Conservation (phyloP, 345 rosid species). For the Zanthoxylum bungeanum region DNA sequence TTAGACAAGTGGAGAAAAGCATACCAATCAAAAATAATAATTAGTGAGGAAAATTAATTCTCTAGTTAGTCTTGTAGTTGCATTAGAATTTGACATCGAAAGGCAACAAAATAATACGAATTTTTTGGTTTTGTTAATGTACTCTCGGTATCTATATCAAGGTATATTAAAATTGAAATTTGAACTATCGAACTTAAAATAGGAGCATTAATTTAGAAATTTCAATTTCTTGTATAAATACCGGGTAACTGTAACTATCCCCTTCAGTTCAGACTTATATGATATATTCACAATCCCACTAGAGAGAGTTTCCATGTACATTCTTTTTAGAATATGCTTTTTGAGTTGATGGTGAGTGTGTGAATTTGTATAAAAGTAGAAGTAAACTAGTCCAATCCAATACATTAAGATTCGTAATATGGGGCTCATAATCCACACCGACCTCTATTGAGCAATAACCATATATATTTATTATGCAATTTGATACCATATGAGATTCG, state of each 20-base stretch:
- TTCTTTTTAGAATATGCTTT: background rate
- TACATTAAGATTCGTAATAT: constrained; percentile 8
- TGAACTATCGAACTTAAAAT: no score
- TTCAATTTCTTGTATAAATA: background rate
- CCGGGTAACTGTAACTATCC: no score
- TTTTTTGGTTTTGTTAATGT: no score
- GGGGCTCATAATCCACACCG: constrained; percentile 10
- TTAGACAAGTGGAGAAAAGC: no score
- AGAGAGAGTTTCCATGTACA: background rate
- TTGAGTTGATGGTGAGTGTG: constrained; percentile 3
- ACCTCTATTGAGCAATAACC: background rate
- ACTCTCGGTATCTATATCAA: no score
- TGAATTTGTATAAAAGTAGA: background rate
- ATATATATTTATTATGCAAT: background rate
- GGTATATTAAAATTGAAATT: no score
- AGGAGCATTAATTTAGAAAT: no score
- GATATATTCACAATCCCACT: background rate
- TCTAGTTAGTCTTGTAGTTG: no score
- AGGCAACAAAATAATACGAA: no score
- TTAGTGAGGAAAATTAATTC: background rate
- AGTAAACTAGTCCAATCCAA: background rate
- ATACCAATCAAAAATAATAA: background rate
- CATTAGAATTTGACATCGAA: no score
- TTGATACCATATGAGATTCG: background rate
- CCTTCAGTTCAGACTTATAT: background rate